Evolutionary conservation across 768 basidiomycete genomes (phyloP).

Genomic region (Agrocybe pediades): DNA sequence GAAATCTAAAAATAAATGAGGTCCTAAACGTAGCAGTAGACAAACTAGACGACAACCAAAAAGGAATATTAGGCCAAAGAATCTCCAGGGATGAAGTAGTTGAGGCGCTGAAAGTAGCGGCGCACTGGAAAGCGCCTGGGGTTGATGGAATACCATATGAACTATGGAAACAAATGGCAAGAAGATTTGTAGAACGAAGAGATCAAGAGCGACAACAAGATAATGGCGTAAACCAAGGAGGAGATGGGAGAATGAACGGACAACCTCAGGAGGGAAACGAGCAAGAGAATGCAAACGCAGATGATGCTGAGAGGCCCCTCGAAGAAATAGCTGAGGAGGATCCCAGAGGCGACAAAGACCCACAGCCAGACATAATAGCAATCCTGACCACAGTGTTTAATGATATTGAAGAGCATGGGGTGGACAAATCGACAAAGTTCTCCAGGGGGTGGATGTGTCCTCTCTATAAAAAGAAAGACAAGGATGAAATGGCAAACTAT

Average conservation of each 20-base stretch:
- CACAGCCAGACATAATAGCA: conserved; percentile 10
- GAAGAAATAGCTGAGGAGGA: too few relatives aligned
- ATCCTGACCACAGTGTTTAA: conserved; percentile 14
- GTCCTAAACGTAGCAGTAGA: conserved; percentile 2
- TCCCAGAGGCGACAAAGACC: background rate
- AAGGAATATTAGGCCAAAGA: background rate
- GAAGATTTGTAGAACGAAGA: background rate
- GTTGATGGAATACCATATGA: conserved; percentile 9
- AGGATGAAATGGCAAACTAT: conserved; percentile 21
- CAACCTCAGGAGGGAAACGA: too few relatives aligned
- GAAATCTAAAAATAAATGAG: background rate
- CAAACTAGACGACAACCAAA: background rate
- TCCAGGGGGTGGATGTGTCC: conserved; percentile 38
- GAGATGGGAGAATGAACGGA: background rate
- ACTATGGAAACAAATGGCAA: conserved; percentile 1
- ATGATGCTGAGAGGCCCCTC: too few relatives aligned
- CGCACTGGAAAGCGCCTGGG: conserved; percentile 10
- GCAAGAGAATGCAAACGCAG: too few relatives aligned
- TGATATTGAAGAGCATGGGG: conserved; percentile 30
- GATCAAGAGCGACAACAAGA: background rate
- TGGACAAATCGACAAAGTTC: conserved; percentile 18
- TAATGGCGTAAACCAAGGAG: background rate
- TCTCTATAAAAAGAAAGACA: conserved; percentile 42
- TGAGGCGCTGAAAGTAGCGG: background rate
- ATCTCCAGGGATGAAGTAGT: conserved; percentile 1